A percentile compares a stretch with the other conserved stretches of the same genome.
phyloP scores from a whole-genome alignment of 352 stramenopile species.

The Phytophthora citrophthora region DNA sequence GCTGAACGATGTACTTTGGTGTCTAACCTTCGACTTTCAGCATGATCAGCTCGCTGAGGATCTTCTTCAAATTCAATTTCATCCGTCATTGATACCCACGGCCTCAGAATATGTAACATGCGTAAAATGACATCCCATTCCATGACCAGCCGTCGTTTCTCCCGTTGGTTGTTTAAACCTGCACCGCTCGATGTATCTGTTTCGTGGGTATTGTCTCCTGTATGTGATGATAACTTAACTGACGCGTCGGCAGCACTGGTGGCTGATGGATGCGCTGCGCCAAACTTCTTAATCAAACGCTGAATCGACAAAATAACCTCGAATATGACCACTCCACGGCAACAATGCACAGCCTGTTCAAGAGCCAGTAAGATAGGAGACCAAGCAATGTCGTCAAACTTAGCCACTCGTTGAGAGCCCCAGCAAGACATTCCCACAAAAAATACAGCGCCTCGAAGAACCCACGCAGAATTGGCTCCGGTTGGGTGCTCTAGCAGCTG shows the following conservation, averaged over 20 bases:
- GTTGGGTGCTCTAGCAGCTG: conserved; percentile 73
- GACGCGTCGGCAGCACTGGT: conserved; percentile 4
- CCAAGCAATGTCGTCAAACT: conserved; percentile 81
- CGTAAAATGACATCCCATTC: conserved; percentile 90
- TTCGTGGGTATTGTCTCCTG: conserved; percentile 10
- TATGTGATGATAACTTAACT: conserved; percentile 1
- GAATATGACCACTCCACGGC: conserved; percentile 84
- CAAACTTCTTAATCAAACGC: conserved; percentile 90
- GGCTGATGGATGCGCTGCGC: conserved; percentile 22
- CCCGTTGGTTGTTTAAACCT: conserved; percentile 9
- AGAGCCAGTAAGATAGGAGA: conserved; percentile 72
- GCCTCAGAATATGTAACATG: conserved; percentile 68
- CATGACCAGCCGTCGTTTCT: conserved; percentile 56
- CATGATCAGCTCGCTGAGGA: conserved; percentile 12
- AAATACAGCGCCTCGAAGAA: conserved; percentile 85
- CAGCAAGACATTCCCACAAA: conserved; percentile 91
- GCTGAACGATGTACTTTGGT: conserved; percentile 13
- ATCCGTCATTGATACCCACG: conserved; percentile 71
- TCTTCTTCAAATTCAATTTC: conserved; percentile 40
- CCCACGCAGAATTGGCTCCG: conserved; percentile 60
- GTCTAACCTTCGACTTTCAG: conserved; percentile 19
- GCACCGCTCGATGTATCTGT: neutral
- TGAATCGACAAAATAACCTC: conserved; percentile 89
- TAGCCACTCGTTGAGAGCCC: conserved; percentile 79
- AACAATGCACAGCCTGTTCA: conserved; percentile 63